A percentile compares a stretch with the other conserved stretches of the same genome.
phyloP scores from a whole-genome alignment of 2,329 filamentous ascomycete genomes.

The Fusarium coicis region DNA sequence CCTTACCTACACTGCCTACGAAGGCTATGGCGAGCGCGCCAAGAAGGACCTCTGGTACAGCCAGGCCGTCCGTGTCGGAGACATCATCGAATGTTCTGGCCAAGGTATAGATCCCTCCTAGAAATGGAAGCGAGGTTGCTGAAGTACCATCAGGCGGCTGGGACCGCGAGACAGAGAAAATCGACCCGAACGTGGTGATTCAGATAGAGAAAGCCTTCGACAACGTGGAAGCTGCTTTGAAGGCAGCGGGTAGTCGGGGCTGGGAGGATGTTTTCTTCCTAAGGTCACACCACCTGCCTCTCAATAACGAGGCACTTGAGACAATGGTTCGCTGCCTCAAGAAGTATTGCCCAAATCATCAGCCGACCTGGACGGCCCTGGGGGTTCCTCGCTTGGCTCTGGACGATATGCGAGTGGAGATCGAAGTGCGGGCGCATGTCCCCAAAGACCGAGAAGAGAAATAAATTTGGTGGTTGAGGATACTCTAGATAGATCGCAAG shows the following conservation, averaged over 20 bases:
- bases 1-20: not conserved
- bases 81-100: not conserved
- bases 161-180: not conserved
- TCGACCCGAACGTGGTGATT: not conserved
- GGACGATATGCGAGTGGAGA: not conserved
- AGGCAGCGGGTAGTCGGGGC: not conserved
- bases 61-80: not conserved
- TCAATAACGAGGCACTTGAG: not conserved
- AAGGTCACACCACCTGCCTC: not conserved
- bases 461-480: rapidly evolving
- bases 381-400: not conserved
- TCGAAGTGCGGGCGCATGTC: not conserved
- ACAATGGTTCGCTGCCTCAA: not conserved
- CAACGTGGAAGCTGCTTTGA: not conserved
- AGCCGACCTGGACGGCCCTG: not conserved
- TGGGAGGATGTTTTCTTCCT: not conserved
- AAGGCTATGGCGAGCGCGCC: not conserved
- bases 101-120: rapidly evolving
- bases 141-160: rapidly evolving
- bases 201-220: not conserved
- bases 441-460: not conserved
- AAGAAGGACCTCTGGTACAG: not conserved
- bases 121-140: rapidly evolving
- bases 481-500: rapidly evolving
- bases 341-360: not conserved